Conservation (phyloP, 306 rosid species). For the Vigna trinervia region DNA sequence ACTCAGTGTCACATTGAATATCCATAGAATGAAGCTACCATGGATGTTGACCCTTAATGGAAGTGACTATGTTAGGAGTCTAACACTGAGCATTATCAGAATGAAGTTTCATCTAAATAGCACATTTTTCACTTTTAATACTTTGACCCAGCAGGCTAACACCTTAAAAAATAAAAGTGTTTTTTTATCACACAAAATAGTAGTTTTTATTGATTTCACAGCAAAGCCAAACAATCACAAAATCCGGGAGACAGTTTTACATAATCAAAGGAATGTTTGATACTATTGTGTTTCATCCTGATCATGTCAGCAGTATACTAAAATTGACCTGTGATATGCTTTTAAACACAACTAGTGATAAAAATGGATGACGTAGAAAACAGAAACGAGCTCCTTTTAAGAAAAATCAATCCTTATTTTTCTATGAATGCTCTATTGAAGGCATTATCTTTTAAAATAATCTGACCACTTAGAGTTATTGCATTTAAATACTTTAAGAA, state of each 20-base stretch:
- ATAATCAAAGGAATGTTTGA: not conserved
- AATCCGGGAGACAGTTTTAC: slow-evolving; percentile 17
- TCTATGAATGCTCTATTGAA: not conserved
- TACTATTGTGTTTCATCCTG: not conserved
- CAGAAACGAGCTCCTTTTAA: slow-evolving; percentile 12
- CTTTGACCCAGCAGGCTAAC: not conserved
- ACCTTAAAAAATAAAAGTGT: not conserved
- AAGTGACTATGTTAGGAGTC: too few species aligned
- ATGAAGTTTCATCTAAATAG: slow-evolving; percentile 21
- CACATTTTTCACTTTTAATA: not conserved
- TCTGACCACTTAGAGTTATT: not conserved
- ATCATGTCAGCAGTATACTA: not conserved
- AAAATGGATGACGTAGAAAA: not conserved
- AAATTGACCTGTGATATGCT: not conserved
- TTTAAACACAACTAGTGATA: slow-evolving; percentile 20
- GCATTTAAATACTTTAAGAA: not conserved
- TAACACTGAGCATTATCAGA: not conserved
- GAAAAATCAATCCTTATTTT: not conserved
- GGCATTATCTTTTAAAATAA: not conserved
- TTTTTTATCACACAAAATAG: not conserved
- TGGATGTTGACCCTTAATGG: too few species aligned
- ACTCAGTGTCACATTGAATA: too few species aligned
- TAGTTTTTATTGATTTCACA: slow-evolving; percentile 24
- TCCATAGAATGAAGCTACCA: too few species aligned
- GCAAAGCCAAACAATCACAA: slow-evolving; percentile 15